Evolutionary conservation across 2,329 filamentous ascomycete species (phyloP).

Genomic region (Aspergillus sp.): DNA sequence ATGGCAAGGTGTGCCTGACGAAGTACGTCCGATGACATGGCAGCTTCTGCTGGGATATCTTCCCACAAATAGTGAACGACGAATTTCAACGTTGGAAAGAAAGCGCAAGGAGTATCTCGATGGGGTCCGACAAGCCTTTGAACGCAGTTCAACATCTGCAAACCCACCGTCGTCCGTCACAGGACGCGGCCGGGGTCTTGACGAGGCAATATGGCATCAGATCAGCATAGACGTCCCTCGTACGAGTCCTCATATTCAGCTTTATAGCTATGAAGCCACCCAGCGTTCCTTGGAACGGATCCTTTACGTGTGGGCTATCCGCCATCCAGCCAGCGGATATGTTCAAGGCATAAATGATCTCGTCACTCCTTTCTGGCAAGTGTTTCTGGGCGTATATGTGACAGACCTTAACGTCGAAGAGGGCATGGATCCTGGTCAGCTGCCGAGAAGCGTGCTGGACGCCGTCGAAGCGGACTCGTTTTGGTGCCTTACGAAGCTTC

Average conservation of each 20-base stretch:
- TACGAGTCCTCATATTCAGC: slow-evolving; percentile 90
- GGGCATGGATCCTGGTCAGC: slow-evolving; percentile 94
- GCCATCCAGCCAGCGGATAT: slow-evolving; percentile 95
- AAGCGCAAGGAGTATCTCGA: slow-evolving; percentile 97
- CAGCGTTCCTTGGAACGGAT: slow-evolving; percentile 92
- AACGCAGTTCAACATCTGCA: slow-evolving; percentile 46
- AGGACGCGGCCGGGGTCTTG: slow-evolving; percentile 70
- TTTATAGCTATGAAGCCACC: slow-evolving; percentile 95
- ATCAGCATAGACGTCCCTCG: slow-evolving; percentile 97
- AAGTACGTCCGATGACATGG: slow-evolving; percentile 99
- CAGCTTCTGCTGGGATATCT: slow-evolving; percentile 92
- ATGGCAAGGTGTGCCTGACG: slow-evolving; percentile 92
- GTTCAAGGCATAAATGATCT: slow-evolving; percentile 99
- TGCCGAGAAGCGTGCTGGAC: slow-evolving; percentile 86
- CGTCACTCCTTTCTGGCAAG: slow-evolving; percentile 96
- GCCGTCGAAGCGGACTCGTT: slow-evolving; percentile 97
- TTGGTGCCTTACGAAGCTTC: slow-evolving; percentile 94
- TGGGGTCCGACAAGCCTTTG: slow-evolving; percentile 70
- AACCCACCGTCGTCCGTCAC: slow-evolving; percentile 42
- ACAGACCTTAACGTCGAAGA: slow-evolving; percentile 89
- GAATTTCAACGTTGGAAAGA: slow-evolving; percentile 83
- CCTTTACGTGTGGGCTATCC: slow-evolving; percentile 94
- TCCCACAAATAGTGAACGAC: slow-evolving; percentile 90
- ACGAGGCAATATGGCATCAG: slow-evolving; percentile 98
- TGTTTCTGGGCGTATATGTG: slow-evolving; percentile 91